A percentile compares a stretch with the other conserved stretches of the same genome.
Evolutionary conservation across 73 alveolate species (phyloP).

Genomic region (Stentor roeselii): DNA sequence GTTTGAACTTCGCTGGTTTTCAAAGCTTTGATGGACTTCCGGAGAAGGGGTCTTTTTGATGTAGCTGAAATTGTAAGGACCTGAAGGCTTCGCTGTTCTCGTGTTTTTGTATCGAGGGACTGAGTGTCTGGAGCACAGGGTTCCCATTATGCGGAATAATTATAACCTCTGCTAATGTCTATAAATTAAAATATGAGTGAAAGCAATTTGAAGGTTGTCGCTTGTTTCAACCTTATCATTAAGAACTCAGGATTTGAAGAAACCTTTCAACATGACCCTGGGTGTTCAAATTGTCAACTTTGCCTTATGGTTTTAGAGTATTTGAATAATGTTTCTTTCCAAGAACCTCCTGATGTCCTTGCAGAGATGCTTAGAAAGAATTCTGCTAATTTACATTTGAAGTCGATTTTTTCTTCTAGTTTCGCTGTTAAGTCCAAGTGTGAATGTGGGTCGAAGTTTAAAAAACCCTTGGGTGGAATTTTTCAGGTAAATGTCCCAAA

Average conservation of each 20-base stretch:
- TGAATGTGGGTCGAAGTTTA: neutral
- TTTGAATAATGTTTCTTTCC: neutral
- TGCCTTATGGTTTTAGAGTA: neutral
- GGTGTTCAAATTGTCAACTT: neutral
- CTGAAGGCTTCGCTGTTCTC: too few relatives aligned
- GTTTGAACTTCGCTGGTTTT: too few relatives aligned
- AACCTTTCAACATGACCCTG: neutral
- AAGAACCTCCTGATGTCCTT: neutral
- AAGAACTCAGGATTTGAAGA: neutral
- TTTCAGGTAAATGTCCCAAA: neutral
- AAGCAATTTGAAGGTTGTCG: neutral
- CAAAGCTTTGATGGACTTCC: too few relatives aligned
- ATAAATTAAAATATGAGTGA: too few relatives aligned
- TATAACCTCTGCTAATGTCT: too few relatives aligned
- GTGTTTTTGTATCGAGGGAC: too few relatives aligned
- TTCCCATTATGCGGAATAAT: too few relatives aligned
- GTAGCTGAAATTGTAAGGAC: too few relatives aligned
- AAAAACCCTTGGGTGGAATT: neutral
- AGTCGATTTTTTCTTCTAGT: neutral
- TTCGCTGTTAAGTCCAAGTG: neutral
- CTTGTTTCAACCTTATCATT: neutral
- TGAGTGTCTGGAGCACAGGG: too few relatives aligned
- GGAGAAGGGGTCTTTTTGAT: too few relatives aligned
- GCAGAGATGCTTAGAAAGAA: too few relatives aligned
- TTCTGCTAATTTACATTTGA: neutral